Conservation (phyloP, 768 basidiomycete species). For the Tricholoma hemisulphureum region DNA sequence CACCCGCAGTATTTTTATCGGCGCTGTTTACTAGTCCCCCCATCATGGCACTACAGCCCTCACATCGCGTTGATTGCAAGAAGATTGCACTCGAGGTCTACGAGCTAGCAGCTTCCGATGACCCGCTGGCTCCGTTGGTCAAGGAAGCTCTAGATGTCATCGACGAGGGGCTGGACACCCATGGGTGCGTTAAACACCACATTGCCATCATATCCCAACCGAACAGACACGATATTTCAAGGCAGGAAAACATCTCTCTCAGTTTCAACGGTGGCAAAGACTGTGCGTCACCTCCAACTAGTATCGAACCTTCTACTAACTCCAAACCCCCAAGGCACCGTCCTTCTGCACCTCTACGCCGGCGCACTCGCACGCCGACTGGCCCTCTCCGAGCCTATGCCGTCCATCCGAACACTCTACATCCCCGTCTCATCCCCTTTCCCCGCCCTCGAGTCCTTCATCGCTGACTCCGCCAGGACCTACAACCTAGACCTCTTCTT, state of each 20-base stretch:
- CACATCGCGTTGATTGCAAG: constrained; percentile 55
- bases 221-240: constrained; percentile 31
- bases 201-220: constrained; percentile 9
- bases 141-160: constrained; percentile 83
- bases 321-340: constrained; percentile 69
- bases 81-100: constrained; percentile 61
- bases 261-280: constrained; percentile 99
- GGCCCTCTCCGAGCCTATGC: constrained; percentile 31
- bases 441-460: constrained; percentile 78
- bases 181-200: constrained; percentile 64
- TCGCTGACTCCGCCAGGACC: constrained; percentile 51
- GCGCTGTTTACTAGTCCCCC: too few relatives aligned
- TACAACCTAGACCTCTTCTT: constrained; percentile 81
- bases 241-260: constrained; percentile 71
- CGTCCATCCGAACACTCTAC: constrained; percentile 69
- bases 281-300: constrained; percentile 53
- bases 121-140: constrained; percentile 58
- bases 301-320: background rate
- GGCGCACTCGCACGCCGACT: constrained; percentile 60
- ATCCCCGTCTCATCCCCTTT: constrained; percentile 92
- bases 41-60: background rate
- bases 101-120: constrained; percentile 50
- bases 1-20: too few relatives aligned
- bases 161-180: constrained; percentile 67
- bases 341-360: constrained; percentile 87